phyloP scores from a whole-genome alignment of 176 grass and related monocot species.

The Poa pratensis region DNA sequence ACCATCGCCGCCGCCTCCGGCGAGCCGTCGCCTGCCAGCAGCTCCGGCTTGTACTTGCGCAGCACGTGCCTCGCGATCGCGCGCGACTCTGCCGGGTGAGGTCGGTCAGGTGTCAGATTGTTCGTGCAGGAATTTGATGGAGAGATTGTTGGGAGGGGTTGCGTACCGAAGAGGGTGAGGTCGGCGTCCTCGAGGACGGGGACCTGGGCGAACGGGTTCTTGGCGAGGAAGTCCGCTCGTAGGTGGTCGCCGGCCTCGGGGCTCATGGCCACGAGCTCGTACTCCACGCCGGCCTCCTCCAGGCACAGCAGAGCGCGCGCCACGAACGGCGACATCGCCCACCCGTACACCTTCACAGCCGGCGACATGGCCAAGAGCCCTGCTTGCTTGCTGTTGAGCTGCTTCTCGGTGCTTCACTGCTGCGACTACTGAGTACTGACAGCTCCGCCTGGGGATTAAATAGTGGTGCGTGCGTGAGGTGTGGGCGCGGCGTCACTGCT shows the following conservation, averaged over 20 bases:
- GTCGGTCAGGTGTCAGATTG: background rate
- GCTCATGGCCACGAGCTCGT: slow-evolving; percentile 50
- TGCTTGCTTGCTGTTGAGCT: background rate
- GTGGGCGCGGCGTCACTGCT: slow-evolving; percentile 1
- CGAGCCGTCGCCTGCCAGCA: background rate
- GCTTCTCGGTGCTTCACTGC: background rate
- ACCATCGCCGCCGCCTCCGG: background rate
- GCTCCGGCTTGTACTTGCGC: slow-evolving; percentile 39
- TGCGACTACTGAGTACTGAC: background rate
- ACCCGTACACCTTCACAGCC: slow-evolving; percentile 52
- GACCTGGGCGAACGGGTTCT: slow-evolving; percentile 54
- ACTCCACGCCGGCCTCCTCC: slow-evolving; percentile 63
- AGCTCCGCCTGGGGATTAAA: background rate
- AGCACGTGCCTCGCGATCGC: slow-evolving; percentile 36
- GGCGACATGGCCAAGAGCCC: background rate
- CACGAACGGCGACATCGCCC: slow-evolving; percentile 51
- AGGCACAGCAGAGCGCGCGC: slow-evolving; percentile 52
- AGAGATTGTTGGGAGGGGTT: background rate
- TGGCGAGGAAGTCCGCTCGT: slow-evolving; percentile 50
- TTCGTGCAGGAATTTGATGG: background rate
- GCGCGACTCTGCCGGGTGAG: background rate
- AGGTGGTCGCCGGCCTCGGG: slow-evolving; percentile 33
- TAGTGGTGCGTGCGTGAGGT: background rate
- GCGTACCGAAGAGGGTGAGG: slow-evolving; percentile 38
- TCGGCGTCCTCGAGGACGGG: slow-evolving; percentile 49